Evolutionary conservation across 176 grass and related monocot species (phyloP), one percentile per base, ranked within the genome.

Genomic region (Thinopyrum elongatum): DNA sequence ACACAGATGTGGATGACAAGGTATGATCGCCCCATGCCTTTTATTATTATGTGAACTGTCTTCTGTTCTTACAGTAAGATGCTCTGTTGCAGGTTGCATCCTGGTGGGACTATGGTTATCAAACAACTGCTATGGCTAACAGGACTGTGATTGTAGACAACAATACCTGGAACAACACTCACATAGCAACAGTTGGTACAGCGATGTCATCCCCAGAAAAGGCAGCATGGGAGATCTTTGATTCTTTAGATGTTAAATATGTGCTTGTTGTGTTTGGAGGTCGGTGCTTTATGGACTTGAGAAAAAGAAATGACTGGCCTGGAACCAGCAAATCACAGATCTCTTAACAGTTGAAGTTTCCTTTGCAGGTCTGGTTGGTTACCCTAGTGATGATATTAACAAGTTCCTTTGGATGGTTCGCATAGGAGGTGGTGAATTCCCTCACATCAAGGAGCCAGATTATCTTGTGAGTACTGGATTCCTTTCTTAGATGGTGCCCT

Each of bases 321-420:
- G 41, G 10, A 68, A 92, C 58, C 23, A 69, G 66, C 68, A 10
- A 10, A 49, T 59, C 83, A 74, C 60, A 77, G 58, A 91, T 81
- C 14, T 19, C 79, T 91, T 87, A 63, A 91, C 28, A 76, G 70
- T 2, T 3, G 22, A 26, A 74, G 34, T 86, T 89, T 80, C 19
- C 65, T 86, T 96, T 78, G 76, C 86, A 99, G 97, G 97, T n/a
- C 94, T 99, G 86, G 97, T 99, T 86, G 97, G 97, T 33, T 99
- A 99, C 62, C 92, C 97, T 77, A 99, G 97, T 71, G 97, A 99
- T 90, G 97, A 99, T 82, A 99, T 99, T 64, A 99, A 99, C 77
- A 99, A 99, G 85, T 99, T 99, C 88, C 86, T 99, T 72, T 99
- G 97, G 97, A 99, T 99, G 97, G 97, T 99, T 83, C 97, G 97